These are phyloP conservation scores for Mycena metata DNA, from an alignment of 768 basidiomycete genomes.

Conservation along the genomic window DNA sequence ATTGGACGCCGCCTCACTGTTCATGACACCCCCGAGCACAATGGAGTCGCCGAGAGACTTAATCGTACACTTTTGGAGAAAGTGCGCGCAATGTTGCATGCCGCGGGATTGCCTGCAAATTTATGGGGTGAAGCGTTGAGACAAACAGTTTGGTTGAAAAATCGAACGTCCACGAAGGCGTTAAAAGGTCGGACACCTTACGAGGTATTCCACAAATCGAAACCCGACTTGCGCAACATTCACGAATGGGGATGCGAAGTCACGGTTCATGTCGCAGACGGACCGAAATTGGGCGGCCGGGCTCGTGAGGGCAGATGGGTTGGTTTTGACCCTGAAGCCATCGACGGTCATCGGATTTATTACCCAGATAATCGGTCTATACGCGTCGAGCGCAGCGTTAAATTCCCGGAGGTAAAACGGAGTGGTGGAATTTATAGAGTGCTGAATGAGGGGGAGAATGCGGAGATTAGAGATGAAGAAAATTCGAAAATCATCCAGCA, in stretches of 20 bases:
- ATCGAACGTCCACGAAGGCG: slow-evolving; percentile 46
- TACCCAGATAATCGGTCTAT: too few species aligned
- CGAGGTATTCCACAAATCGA: slow-evolving; percentile 44
- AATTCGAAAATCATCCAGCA: slow-evolving; percentile 26
- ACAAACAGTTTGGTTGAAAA: slow-evolving; percentile 55
- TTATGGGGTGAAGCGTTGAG: slow-evolving; percentile 57
- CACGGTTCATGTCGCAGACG: too few species aligned
- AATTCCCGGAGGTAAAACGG: slow-evolving; percentile 29
- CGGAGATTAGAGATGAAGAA: slow-evolving; percentile 14
- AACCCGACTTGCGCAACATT: slow-evolving; percentile 47
- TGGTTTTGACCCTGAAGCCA: too few species aligned
- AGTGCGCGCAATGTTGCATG: slow-evolving; percentile 52
- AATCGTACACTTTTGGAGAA: slow-evolving; percentile 50
- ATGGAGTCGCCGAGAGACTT: slow-evolving; percentile 54
- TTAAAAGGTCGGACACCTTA: slow-evolving; percentile 47
- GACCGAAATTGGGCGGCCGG: neutral
- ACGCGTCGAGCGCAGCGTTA: slow-evolving; percentile 40
- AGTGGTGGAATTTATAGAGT: slow-evolving; percentile 24
- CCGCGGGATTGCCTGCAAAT: slow-evolving; percentile 47
- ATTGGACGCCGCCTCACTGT: slow-evolving; percentile 39
- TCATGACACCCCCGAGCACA: slow-evolving; percentile 48
- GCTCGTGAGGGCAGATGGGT: too few species aligned
- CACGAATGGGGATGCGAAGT: slow-evolving; percentile 51
- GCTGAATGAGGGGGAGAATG: slow-evolving; percentile 38
- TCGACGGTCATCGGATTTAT: too few species aligned